These are phyloP conservation scores for Acarospora socialis DNA, from an alignment of 2,329 filamentous ascomycete genomes.

Conservation along the genomic window DNA sequence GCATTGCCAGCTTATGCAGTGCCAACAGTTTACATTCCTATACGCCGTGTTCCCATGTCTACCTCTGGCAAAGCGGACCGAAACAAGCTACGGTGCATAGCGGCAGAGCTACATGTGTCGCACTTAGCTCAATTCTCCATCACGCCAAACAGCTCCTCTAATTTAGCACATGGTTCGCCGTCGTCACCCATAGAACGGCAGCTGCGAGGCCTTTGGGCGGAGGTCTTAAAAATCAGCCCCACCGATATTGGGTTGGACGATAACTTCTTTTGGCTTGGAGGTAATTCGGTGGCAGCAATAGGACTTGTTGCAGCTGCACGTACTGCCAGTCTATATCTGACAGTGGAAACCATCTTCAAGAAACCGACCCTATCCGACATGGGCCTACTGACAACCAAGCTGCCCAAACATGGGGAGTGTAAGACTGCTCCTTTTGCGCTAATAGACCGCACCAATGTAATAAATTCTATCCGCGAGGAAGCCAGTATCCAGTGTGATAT, in stretches of 20 bases:
- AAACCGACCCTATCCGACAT: conserved; percentile 1
- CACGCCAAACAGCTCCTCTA: no score
- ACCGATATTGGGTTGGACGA: conserved; percentile 4
- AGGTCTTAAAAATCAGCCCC: conserved; percentile 3
- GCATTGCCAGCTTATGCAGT: conserved; percentile 12
- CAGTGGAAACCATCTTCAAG: conserved; percentile 5
- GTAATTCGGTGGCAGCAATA: conserved; percentile 6
- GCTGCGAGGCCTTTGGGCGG: conserved; percentile 5
- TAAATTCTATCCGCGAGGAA: no score
- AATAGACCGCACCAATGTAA: no score
- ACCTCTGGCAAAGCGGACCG: conserved; percentile 14
- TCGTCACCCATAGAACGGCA: conserved; percentile 4
- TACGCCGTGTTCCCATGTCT: conserved; percentile 9
- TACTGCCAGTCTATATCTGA: neutral
- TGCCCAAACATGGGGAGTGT: no score
- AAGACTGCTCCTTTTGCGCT: no score
- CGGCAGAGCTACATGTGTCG: no score
- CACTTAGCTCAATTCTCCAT: no score
- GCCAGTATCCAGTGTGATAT: neutral
- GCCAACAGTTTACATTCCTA: conserved; percentile 10
- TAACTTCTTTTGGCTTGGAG: conserved; percentile 7
- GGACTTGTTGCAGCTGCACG: conserved; percentile 3
- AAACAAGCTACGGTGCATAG: no score
- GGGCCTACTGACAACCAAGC: no score
- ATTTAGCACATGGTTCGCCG: no score